Percentiles rank a stretch among this genome's conserved stretches.
phyloP scores from a whole-genome alignment of 225 moss, liverwort and hornwort genomes.

The Bryoerythrophyllum caledonicum region DNA sequence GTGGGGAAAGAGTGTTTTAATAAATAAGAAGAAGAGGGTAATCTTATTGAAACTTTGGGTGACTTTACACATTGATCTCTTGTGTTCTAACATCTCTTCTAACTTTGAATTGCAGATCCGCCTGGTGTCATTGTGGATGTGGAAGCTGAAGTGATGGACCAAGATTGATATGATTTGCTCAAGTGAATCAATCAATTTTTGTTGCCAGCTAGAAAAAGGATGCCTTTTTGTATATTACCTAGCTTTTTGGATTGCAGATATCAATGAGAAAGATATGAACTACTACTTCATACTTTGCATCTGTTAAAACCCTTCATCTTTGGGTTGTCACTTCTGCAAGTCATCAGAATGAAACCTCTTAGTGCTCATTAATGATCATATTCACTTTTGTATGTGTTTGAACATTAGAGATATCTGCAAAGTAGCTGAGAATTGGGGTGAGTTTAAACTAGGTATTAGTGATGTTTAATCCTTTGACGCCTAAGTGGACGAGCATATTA shows the following conservation, averaged over 20 bases:
- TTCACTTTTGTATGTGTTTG: constrained; percentile 4
- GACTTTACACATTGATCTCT: no score
- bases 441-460: no score
- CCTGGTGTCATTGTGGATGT: constrained; percentile 88
- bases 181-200: not conserved
- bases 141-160: constrained; percentile 87
- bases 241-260: constrained; percentile 25
- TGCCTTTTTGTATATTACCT: constrained; percentile 28
- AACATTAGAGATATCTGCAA: no score
- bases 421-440: no score
- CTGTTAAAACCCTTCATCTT: constrained; percentile 6
- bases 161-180: constrained; percentile 48
- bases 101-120: constrained; percentile 48
- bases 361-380: not conserved
- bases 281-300: constrained; percentile 4
- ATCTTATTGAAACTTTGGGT: no score
- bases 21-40: no score
- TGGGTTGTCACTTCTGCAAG: constrained; percentile 17
- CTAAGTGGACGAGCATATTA: no score
- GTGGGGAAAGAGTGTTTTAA: no score
- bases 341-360: not conserved
- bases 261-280: constrained; percentile 8
- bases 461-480: not conserved
- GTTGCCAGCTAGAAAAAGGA: not conserved
- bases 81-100: not conserved